Percentiles rank a stretch among this genome's conserved stretches.
Evolutionary conservation across 257 asterid species (phyloP).

Genomic region (Phtheirospermum japonicum): DNA sequence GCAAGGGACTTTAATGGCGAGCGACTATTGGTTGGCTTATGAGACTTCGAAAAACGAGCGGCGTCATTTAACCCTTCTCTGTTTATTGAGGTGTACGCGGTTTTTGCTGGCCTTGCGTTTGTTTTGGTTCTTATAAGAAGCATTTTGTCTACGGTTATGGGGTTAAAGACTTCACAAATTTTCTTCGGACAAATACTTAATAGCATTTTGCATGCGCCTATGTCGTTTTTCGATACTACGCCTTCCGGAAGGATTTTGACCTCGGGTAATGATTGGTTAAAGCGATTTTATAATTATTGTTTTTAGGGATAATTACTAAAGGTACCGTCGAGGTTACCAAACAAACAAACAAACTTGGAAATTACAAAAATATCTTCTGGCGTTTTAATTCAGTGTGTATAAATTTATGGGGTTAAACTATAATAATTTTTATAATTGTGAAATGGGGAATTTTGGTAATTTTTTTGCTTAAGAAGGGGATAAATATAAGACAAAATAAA

Average conservation of each 20-base stretch:
- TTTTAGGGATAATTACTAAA: no score
- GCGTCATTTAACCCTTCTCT: slow-evolving; percentile 61
- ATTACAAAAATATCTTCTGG: no score
- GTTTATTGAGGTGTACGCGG: slow-evolving; percentile 66
- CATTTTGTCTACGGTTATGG: slow-evolving; percentile 57
- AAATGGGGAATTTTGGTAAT: no score
- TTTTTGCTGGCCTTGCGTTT: slow-evolving; percentile 44
- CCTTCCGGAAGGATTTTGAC: slow-evolving; percentile 97
- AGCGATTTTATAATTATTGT: background rate
- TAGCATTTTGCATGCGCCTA: slow-evolving; percentile 89
- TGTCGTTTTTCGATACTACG: slow-evolving; percentile 96
- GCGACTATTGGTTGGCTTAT: slow-evolving; percentile 90
- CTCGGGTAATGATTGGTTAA: slow-evolving; percentile 53
- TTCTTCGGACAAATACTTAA: slow-evolving; percentile 78
- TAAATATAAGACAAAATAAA: no score
- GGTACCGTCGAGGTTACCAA: no score
- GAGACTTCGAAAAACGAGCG: slow-evolving; percentile 68
- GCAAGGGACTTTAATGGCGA: slow-evolving; percentile 77
- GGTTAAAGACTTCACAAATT: slow-evolving; percentile 82
- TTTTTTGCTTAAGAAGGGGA: no score
- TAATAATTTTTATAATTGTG: no score
- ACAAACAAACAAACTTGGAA: no score
- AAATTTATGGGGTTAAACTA: no score
- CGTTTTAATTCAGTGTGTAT: no score
- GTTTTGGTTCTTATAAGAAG: slow-evolving; percentile 54